These are phyloP conservation scores for Hysterium pulicare DNA, from an alignment of 2,329 filamentous ascomycete species.

Conservation along the genomic window DNA sequence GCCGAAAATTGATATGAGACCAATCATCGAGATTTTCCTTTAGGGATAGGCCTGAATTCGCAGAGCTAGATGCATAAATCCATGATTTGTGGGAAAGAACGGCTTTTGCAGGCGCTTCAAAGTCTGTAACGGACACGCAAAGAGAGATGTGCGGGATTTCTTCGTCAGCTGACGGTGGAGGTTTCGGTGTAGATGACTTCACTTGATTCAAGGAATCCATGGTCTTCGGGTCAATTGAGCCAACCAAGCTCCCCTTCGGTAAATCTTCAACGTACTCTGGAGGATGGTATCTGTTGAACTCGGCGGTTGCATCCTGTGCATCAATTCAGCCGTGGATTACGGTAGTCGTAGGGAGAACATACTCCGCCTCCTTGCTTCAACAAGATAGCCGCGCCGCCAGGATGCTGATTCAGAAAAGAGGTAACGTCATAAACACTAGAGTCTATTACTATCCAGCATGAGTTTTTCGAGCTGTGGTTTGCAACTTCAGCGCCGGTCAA, in stretches of 20 bases:
- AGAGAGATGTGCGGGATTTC: conserved; percentile 30
- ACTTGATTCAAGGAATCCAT: conserved; percentile 22
- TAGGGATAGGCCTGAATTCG: conserved; percentile 30
- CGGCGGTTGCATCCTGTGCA: conserved; percentile 4
- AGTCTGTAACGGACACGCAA: conserved; percentile 30
- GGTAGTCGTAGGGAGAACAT: conserved; percentile 13
- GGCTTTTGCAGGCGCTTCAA: conserved; percentile 29
- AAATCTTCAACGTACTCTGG: conserved; percentile 26
- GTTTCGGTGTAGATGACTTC: conserved; percentile 16
- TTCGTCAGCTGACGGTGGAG: conserved; percentile 16
- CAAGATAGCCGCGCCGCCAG: conserved; percentile 52
- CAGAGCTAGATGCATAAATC: conserved; percentile 32
- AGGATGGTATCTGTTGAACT: conserved; percentile 3
- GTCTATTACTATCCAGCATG: conserved; percentile 65
- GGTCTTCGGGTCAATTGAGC: conserved; percentile 30
- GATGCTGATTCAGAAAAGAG: conserved; percentile 59
- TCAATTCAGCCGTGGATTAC: background rate
- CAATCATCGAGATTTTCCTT: conserved; percentile 32
- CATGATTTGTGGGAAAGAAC: conserved; percentile 33
- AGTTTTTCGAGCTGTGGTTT: conserved; percentile 30
- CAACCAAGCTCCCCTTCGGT: conserved; percentile 23
- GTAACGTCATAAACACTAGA: conserved; percentile 66
- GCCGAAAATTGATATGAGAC: conserved; percentile 33
- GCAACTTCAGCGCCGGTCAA: conserved; percentile 33
- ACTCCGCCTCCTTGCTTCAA: conserved; percentile 44